These are phyloP conservation scores for Rosa rugosa DNA, from an alignment of 306 rosid species.

Conservation along the genomic window DNA sequence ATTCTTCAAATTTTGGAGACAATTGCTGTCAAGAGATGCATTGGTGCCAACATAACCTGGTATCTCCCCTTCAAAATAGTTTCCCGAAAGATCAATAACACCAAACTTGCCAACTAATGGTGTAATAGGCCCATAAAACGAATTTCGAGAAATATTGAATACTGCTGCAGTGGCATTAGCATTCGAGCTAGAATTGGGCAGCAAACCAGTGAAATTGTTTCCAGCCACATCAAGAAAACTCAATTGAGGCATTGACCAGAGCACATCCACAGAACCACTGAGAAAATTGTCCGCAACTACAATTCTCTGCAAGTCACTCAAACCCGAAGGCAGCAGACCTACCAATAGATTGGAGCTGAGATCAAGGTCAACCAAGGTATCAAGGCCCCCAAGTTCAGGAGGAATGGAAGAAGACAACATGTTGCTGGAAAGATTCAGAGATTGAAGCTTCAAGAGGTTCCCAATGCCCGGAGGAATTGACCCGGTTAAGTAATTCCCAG, in stretches of 20 bases:
- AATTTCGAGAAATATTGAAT: slow-evolving; percentile 64
- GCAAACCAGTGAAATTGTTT: slow-evolving; percentile 64
- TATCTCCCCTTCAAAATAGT: slow-evolving; percentile 73
- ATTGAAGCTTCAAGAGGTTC: slow-evolving; percentile 52
- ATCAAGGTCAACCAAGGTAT: slow-evolving; percentile 78
- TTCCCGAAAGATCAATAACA: slow-evolving; percentile 63
- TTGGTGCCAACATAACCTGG: slow-evolving; percentile 40
- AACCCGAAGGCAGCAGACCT: slow-evolving; percentile 49
- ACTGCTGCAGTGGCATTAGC: slow-evolving; percentile 31
- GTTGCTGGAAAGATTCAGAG: slow-evolving; percentile 75
- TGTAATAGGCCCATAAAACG: slow-evolving; percentile 64
- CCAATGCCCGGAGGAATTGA: slow-evolving; percentile 56
- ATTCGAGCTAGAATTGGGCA: slow-evolving; percentile 55
- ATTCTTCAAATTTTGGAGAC: slow-evolving; percentile 57
- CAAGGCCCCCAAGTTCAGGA: slow-evolving; percentile 54
- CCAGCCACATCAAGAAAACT: slow-evolving; percentile 60
- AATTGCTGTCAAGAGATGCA: slow-evolving; percentile 53
- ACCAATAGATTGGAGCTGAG: slow-evolving; percentile 64
- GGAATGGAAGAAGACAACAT: slow-evolving; percentile 59
- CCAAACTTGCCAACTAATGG: slow-evolving; percentile 49
- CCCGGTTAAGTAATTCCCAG: slow-evolving; percentile 59
- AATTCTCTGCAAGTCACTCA: slow-evolving; percentile 59
- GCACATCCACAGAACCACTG: slow-evolving; percentile 40
- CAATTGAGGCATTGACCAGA: slow-evolving; percentile 70
- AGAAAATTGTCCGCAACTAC: slow-evolving; percentile 51